A percentile compares a stretch with the other conserved stretches of the same genome.
These are phyloP conservation scores for Talaromyces sp. DNA, from an alignment of 2,329 filamentous ascomycete species.

Conservation along the genomic window DNA sequence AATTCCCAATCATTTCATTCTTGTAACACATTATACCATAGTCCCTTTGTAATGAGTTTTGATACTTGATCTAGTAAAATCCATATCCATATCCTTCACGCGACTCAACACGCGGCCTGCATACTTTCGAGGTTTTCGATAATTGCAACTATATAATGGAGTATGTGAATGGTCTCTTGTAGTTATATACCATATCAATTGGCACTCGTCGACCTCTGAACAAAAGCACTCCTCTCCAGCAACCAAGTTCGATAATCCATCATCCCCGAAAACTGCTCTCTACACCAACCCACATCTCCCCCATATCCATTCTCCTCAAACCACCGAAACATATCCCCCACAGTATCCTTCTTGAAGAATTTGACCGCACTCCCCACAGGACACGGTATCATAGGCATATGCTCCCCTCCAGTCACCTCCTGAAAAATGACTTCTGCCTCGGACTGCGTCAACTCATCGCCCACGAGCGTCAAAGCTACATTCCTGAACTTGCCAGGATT, in stretches of 20 bases:
- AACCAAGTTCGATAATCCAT: conserved; percentile 13
- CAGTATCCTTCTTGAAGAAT: conserved; percentile 10
- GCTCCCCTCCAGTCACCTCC: neutral
- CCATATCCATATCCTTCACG: too few relatives aligned
- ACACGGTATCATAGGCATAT: conserved; percentile 7
- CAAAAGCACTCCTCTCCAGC: conserved; percentile 4
- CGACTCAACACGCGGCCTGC: neutral
- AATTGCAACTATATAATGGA: neutral
- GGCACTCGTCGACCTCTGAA: neutral
- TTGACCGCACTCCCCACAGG: conserved; percentile 7
- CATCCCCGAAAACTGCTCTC: conserved; percentile 10
- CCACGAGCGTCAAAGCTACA: conserved; percentile 1
- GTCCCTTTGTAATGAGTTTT: neutral
- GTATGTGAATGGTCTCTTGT: neutral
- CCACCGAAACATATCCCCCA: conserved; percentile 12
- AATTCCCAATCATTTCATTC: neutral
- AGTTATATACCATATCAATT: neutral
- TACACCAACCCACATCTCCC: conserved; percentile 8
- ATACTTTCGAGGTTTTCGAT: neutral
- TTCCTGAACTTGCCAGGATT: conserved; percentile 3
- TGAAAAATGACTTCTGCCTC: conserved; percentile 3
- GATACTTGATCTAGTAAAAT: neutral
- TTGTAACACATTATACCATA: neutral
- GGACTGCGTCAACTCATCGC: conserved; percentile 2
- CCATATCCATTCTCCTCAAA: conserved; percentile 11